A percentile compares a stretch with the other conserved stretches of the same genome.
phyloP scores from a whole-genome alignment of 441 rosid genomes.

The Euphorbia corollata region DNA sequence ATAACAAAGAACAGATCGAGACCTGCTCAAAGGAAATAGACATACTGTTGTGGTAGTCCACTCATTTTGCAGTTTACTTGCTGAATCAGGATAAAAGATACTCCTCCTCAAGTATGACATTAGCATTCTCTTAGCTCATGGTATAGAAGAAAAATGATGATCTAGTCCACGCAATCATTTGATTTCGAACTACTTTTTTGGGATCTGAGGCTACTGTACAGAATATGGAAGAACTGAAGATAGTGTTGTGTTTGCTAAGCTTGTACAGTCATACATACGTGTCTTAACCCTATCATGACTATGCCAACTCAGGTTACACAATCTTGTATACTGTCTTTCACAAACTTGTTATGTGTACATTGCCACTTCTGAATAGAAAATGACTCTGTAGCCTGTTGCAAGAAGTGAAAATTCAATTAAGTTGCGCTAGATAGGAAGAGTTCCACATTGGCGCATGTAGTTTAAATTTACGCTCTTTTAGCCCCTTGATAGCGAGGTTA shows the following conservation, averaged over 20 bases:
- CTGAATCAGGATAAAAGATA: conserved; percentile 9
- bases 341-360: conserved; percentile 31
- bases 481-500: not conserved
- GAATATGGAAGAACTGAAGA: conserved; percentile 25
- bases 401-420: not conserved
- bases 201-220: conserved; percentile 39
- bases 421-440: not conserved
- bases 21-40: conserved; percentile 15
- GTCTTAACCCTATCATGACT: conserved; percentile 12
- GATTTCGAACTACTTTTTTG: conserved; percentile 23
- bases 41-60: conserved; percentile 23
- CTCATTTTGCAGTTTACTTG: conserved; percentile 21
- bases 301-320: conserved; percentile 23
- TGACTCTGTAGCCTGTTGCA: conserved; percentile 6
- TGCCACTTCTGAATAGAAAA: conserved; percentile 12
- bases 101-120: conserved; percentile 5
- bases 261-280: conserved; percentile 11
- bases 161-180: conserved; percentile 14
- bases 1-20: conserved; percentile 13
- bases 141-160: conserved; percentile 22
- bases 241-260: conserved; percentile 24
- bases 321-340: conserved; percentile 16
- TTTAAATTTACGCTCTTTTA: not conserved
- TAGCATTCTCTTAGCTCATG: conserved; percentile 27
- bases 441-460: not conserved